Conservation (phyloP, 78 protist species). For the Dictyostelium discoideum region DNA sequence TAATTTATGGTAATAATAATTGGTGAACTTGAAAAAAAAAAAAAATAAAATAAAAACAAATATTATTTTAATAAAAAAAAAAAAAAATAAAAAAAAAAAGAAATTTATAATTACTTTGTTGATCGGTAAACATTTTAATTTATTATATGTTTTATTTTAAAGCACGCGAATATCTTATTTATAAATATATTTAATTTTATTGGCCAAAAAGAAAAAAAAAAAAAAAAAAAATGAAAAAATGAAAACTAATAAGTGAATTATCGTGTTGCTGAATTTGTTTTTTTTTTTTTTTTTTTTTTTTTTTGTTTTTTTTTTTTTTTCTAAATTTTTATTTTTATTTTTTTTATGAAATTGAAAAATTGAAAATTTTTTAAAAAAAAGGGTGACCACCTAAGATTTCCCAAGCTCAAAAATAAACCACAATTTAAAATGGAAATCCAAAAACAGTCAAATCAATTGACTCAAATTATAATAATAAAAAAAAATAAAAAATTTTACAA, state of each 20-base stretch:
- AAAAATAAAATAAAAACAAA: not conserved
- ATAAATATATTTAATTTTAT: not conserved
- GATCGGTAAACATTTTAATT: constrained; percentile 38
- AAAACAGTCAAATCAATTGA: not conserved
- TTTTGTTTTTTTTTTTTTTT: not conserved
- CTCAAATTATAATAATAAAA: not conserved
- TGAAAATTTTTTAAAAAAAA: not conserved
- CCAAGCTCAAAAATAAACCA: not conserved
- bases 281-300: constrained; percentile 2
- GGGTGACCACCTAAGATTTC: not conserved
- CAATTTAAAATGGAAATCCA: not conserved
- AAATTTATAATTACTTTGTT: constrained; percentile 24
- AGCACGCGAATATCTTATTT: not conserved
- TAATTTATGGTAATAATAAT: no score
- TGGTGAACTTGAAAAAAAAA: not conserved
- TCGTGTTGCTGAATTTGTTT: not conserved
- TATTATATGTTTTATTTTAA: not conserved
- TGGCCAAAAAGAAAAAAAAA: not conserved
- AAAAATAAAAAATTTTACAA: no score
- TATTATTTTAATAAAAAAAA: not conserved
- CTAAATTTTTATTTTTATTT: not conserved
- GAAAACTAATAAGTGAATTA: not conserved
- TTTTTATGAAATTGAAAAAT: not conserved
- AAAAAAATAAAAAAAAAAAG: not conserved
- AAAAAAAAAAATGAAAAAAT: not conserved